Conservation (phyloP, 2,329 filamentous ascomycete species). For the Sporothrix humicola region DNA sequence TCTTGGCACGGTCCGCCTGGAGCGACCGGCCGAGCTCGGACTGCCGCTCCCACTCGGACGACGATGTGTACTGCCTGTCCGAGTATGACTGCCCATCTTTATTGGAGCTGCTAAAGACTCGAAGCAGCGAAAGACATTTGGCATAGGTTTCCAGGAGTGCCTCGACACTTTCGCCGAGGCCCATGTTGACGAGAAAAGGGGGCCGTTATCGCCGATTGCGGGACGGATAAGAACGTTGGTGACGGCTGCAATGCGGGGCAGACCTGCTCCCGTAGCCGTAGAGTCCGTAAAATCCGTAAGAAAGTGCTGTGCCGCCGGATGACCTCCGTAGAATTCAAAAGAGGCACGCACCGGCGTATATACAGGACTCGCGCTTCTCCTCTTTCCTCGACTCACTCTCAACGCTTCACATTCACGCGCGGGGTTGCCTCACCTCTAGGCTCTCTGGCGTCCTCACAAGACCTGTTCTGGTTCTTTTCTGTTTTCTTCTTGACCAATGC, state of each 20-base stretch:
- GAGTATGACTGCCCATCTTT: neutral
- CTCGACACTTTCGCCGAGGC: conserved; percentile 53
- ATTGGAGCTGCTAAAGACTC: neutral
- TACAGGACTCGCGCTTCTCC: neutral
- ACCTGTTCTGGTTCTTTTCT: neutral
- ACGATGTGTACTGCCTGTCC: neutral
- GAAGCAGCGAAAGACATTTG: conserved; percentile 52
- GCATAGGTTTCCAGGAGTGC: conserved; percentile 56
- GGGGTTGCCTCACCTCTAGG: conserved; percentile 19
- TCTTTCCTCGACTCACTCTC: neutral
- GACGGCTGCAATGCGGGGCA: no score
- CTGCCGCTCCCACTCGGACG: conserved; percentile 5
- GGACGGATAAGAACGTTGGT: neutral
- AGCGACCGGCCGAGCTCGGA: conserved; percentile 43
- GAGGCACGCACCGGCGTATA: neutral
- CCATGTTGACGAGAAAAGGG: conserved; percentile 38
- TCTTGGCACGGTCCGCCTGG: conserved; percentile 49
- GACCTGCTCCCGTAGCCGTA: neutral
- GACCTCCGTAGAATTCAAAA: neutral
- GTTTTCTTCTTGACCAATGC: neutral
- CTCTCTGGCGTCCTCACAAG: conserved; percentile 7
- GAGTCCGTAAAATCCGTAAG: neutral
- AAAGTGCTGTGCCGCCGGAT: conserved; percentile 5
- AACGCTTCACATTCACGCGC: neutral
- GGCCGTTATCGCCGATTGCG: neutral